Percentiles rank a stretch among this genome's conserved stretches.
Evolutionary conservation across 495 filamentous ascomycete species (phyloP).

Genomic region (Penicillium bialowiezense): DNA sequence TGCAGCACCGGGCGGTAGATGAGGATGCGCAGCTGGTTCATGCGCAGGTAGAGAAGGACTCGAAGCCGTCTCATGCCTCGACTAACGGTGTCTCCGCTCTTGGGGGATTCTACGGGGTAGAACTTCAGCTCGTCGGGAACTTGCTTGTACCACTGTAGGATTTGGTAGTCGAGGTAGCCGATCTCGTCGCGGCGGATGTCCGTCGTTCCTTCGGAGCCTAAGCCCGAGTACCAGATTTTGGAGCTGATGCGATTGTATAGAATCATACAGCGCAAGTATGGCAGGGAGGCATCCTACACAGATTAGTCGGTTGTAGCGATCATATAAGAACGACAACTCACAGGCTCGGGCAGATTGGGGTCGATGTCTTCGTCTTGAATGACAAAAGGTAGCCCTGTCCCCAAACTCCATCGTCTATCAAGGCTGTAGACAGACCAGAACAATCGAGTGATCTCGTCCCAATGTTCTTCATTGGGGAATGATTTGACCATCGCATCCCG

Average conservation of each 20-base stretch:
- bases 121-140: slow-evolving; percentile 58
- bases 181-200: slow-evolving; percentile 63
- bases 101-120: slow-evolving; percentile 50
- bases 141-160: slow-evolving; percentile 74
- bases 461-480: slow-evolving; percentile 57
- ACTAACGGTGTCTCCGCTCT: slow-evolving; percentile 37
- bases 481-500: slow-evolving; percentile 68
- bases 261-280: slow-evolving; percentile 76
- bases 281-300: slow-evolving; percentile 58
- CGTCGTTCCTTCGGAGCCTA: slow-evolving; percentile 45
- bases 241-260: slow-evolving; percentile 71
- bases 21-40: slow-evolving; percentile 81
- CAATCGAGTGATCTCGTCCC: slow-evolving; percentile 57
- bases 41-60: slow-evolving; percentile 60
- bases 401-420: slow-evolving; percentile 79
- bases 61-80: slow-evolving; percentile 50
- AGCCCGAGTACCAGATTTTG: slow-evolving; percentile 70
- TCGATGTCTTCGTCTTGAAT: slow-evolving; percentile 84
- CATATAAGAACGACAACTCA: slow-evolving; percentile 36
- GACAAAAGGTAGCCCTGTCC: slow-evolving; percentile 76
- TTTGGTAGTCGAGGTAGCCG: slow-evolving; percentile 71
- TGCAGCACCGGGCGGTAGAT: slow-evolving; percentile 81
- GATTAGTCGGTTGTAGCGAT: neutral
- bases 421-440: slow-evolving; percentile 83
- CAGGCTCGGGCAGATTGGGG: slow-evolving; percentile 70